Evolutionary conservation across 305 asterid species (phyloP), one percentile per base, ranked within the genome.

Genomic region (Coffea humblotiana): DNA sequence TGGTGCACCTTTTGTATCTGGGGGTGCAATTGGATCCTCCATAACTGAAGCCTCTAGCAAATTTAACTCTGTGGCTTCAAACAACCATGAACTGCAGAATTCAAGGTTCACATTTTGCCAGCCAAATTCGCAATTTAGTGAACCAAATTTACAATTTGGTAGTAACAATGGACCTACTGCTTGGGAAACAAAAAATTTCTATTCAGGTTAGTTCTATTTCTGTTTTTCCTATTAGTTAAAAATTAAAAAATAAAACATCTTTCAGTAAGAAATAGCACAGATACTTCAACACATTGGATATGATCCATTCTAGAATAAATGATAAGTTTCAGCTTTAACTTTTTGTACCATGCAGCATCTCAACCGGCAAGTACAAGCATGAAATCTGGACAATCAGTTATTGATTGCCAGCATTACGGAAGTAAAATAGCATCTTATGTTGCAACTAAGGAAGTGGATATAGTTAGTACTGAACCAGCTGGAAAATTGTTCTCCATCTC

Each of bases 401-500:
- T 64, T 12, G 21, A 69, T 56, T 48, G 47, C 69, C 32, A 14
- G 8, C 40, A 14, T n/a, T 54, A 21, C 21, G 84, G 81, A 71
- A 81, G 60, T 76, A 47, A 77, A 61, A 64, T 71, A 48, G 74
- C 68, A 35, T 35, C 60, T 27, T 69, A 71, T 63, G 48, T 23
- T 48, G 67, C 80, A 58, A 76, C 77, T 25, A 40, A 47, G 51
- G 74, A 45, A 27, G 65, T 4, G 40, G 29, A 21, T 48, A 29
- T 8, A 4, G 37, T 5, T 77, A 7, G n/a, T 48, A 9, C 67
- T 18, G 47, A 23, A 64, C 14, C 25, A 49, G 29, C 21, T 37
- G 66, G n/a, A 4, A 25, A 54, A 1, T 0, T 77, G 18, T 8
- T 48, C 40, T 77, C 84, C 27, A 82, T 82, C 48, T 82, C 84